Evolutionary conservation across 257 asterid species (phyloP).

Genomic region (Henckelia pumila): DNA sequence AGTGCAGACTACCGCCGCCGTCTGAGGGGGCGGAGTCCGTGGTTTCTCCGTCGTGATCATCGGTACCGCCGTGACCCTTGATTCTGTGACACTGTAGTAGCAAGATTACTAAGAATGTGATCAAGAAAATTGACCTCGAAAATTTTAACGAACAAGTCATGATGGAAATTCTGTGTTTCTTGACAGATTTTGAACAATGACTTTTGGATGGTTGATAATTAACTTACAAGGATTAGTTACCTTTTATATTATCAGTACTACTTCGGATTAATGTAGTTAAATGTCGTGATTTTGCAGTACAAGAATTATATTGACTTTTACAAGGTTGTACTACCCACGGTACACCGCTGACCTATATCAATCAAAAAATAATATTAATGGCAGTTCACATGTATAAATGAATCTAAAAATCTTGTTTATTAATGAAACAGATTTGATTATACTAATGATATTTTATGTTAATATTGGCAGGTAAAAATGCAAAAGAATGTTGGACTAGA

Average conservation of each 20-base stretch:
- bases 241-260: not conserved
- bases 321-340: not conserved
- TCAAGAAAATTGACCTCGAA: conserved; percentile 44
- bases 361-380: too few species aligned
- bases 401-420: too few species aligned
- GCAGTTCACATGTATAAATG: too few species aligned
- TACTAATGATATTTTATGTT: too few species aligned
- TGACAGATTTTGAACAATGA: not conserved
- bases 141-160: conserved; percentile 31
- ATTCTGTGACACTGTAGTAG: conserved; percentile 36
- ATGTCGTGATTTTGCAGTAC: not conserved
- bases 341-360: not conserved
- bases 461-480: too few species aligned
- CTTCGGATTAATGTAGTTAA: not conserved
- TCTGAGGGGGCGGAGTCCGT: conserved; percentile 13
- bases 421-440: too few species aligned
- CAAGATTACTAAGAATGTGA: conserved; percentile 30
- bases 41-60: conserved; percentile 23
- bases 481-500: too few species aligned
- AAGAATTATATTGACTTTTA: not conserved
- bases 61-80: conserved; percentile 53
- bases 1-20: conserved; percentile 23
- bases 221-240: not conserved
- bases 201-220: not conserved
- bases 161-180: too few species aligned